phyloP scores from a whole-genome alignment of 176 grass and related monocot species.

The Thinopyrum elongatum region DNA sequence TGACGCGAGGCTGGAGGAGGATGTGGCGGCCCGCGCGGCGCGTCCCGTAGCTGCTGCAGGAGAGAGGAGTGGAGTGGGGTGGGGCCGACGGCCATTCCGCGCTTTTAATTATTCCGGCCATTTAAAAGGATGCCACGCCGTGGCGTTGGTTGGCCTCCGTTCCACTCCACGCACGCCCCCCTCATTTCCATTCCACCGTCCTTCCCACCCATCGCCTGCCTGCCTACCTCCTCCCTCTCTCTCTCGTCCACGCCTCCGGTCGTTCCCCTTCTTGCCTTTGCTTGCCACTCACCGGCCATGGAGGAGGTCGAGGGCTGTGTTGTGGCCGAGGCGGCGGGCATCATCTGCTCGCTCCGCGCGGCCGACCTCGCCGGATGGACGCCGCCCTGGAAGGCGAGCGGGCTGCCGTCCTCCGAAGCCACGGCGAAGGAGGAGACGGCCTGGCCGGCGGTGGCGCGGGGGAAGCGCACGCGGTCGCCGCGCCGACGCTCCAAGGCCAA shows the following conservation, averaged over 20 bases:
- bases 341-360: constrained; percentile 39
- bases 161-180: constrained; percentile 16
- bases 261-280: neutral
- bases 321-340: constrained; percentile 30
- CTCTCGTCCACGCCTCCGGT: neutral
- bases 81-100: constrained; percentile 6
- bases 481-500: neutral
- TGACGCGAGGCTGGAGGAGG: neutral
- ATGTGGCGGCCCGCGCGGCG: constrained; percentile 13
- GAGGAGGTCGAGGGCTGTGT: neutral
- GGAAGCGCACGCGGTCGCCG: constrained; percentile 33
- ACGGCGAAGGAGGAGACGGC: neutral
- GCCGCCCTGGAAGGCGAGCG: constrained; percentile 17
- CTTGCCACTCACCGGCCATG: neutral
- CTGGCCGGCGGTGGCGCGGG: constrained; percentile 30
- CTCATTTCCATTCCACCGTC: constrained; percentile 39
- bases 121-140: constrained; percentile 51
- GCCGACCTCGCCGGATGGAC: constrained; percentile 42
- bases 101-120: neutral
- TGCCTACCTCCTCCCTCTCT: neutral
- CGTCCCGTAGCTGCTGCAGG: constrained; percentile 9
- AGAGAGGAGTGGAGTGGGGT: neutral
- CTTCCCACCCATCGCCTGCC: neutral
- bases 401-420: neutral
- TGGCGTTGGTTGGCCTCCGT: constrained; percentile 17